phyloP scores from a whole-genome alignment of 1,139 yeast genomes.

The Hanseniaspora gamundiae region DNA sequence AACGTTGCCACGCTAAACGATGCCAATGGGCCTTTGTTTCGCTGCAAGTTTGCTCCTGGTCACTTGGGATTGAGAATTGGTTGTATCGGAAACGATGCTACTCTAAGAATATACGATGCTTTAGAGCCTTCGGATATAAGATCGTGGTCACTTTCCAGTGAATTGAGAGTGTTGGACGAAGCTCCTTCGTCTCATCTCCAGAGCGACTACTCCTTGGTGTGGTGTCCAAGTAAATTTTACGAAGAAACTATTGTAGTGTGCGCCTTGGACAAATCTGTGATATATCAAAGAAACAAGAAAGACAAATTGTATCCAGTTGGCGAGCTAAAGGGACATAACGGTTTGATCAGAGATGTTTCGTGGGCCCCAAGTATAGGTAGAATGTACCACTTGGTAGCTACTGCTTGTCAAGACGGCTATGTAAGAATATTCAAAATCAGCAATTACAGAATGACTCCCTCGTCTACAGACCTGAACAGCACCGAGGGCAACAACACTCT shows the following conservation, averaged over 20 bases:
- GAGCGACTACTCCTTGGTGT: constrained; percentile 73
- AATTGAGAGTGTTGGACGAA: constrained; percentile 46
- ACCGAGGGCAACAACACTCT: constrained; percentile 11
- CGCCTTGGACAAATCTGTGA: constrained; percentile 78
- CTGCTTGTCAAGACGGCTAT: constrained; percentile 91
- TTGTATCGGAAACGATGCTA: constrained; percentile 84
- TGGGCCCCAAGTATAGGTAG: constrained; percentile 99
- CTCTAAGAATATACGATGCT: constrained; percentile 76
- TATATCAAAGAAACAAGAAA: constrained; percentile 45
- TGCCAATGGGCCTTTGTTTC: constrained; percentile 80
- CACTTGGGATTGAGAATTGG: constrained; percentile 77
- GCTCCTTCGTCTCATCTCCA: constrained; percentile 69
- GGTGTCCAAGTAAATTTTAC: constrained; percentile 88
- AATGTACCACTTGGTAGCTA: constrained; percentile 76
- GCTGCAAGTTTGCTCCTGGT: constrained; percentile 79
- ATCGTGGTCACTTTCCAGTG: constrained; percentile 70
- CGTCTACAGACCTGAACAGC: constrained; percentile 1
- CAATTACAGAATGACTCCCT: not conserved
- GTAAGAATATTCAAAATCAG: constrained; percentile 69
- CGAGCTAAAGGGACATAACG: constrained; percentile 63
- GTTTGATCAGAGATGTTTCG: constrained; percentile 75
- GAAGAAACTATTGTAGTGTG: constrained; percentile 74
- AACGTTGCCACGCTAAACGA: constrained; percentile 67
- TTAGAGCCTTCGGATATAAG: constrained; percentile 77
- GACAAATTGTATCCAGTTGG: constrained; percentile 36